Evolutionary conservation across 768 basidiomycete genomes (phyloP).

Genomic region (Cubamyces lactineus): DNA sequence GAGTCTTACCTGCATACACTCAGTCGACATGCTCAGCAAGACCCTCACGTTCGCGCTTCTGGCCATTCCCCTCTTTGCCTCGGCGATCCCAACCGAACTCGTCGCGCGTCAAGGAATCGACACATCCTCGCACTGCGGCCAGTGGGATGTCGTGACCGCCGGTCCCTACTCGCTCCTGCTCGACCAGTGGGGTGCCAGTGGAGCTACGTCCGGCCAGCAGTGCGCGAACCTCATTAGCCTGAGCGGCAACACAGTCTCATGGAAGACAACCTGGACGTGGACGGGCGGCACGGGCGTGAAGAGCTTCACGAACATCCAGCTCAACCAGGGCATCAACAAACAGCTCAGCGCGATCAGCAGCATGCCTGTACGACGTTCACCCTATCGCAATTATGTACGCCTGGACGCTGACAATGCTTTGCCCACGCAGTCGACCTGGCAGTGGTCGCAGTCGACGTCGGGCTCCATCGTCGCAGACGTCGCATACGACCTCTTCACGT

Average conservation of each 20-base stretch:
- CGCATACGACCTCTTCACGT: slow-evolving; percentile 69
- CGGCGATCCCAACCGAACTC: slow-evolving; percentile 15
- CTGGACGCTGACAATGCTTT: not conserved
- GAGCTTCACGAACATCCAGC: slow-evolving; percentile 62
- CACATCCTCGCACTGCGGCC: slow-evolving; percentile 42
- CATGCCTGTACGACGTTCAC: slow-evolving; percentile 52
- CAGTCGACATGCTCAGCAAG: slow-evolving; percentile 13
- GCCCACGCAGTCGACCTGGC: slow-evolving; percentile 49
- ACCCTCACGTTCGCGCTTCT: slow-evolving; percentile 7
- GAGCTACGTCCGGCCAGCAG: slow-evolving; percentile 52
- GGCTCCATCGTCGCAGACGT: slow-evolving; percentile 54
- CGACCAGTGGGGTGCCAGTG: slow-evolving; percentile 48
- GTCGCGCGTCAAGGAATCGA: slow-evolving; percentile 28
- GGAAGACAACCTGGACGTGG: slow-evolving; percentile 62
- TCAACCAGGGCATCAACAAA: slow-evolving; percentile 53
- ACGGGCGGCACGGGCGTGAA: slow-evolving; percentile 55
- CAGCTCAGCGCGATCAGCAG: slow-evolving; percentile 54
- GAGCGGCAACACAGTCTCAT: slow-evolving; percentile 46
- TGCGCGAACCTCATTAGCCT: slow-evolving; percentile 51
- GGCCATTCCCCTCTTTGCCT: slow-evolving; percentile 12
- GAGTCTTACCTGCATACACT: not conserved
- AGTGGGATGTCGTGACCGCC: slow-evolving; percentile 53
- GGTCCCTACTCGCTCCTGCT: slow-evolving; percentile 53
- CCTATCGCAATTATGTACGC: too few relatives aligned
- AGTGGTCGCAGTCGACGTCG: slow-evolving; percentile 52